phyloP scores from a whole-genome alignment of 306 rosid species.

The Malus asiatica region DNA sequence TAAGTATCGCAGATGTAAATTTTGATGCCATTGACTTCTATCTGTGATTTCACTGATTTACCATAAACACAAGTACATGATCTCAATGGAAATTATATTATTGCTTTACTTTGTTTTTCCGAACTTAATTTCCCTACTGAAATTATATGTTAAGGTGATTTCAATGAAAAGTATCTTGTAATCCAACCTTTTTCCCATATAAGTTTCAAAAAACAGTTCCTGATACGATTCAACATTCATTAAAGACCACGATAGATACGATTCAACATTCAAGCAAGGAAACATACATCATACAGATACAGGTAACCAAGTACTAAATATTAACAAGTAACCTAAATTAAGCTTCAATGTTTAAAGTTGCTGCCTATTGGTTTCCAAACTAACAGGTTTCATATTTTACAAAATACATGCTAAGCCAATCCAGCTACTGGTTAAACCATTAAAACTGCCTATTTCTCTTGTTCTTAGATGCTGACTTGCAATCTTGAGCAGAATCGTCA shows the following conservation, averaged over 20 bases:
- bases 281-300: neutral
- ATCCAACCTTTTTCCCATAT: no score
- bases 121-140: no score
- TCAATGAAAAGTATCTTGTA: no score
- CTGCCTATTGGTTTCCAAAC: neutral
- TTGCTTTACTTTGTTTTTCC: no score
- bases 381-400: neutral
- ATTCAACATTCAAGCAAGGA: neutral
- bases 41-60: no score
- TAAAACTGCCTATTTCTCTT: slow-evolving; percentile 13
- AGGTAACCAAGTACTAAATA: neutral
- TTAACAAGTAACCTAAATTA: neutral
- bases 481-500: neutral
- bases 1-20: neutral
- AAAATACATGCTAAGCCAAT: neutral
- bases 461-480: slow-evolving; percentile 20
- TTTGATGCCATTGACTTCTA: neutral
- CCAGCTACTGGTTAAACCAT: neutral
- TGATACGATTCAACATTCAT: neutral
- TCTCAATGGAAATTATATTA: no score
- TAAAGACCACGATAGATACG: neutral
- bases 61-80: no score
- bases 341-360: neutral
- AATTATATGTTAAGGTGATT: no score
- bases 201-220: no score